Conservation (phyloP, 768 basidiomycete genomes). For the Serendipita indica region DNA sequence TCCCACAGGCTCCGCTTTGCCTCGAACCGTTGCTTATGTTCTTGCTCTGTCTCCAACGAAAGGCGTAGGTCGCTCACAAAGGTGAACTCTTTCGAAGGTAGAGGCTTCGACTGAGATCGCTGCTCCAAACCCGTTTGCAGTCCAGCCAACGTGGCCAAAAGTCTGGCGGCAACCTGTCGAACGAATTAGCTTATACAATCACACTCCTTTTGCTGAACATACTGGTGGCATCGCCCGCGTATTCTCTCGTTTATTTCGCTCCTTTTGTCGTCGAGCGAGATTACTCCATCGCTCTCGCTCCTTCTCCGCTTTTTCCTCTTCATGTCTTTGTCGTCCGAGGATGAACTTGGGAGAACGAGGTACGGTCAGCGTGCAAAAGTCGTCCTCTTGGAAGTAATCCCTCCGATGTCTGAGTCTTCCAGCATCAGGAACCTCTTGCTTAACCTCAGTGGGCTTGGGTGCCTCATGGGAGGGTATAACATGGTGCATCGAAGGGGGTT, state of each 20-base stretch:
- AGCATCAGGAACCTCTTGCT: too few species aligned
- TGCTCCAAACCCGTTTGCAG: background rate
- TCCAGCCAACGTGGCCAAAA: constrained; percentile 1
- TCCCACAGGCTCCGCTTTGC: background rate
- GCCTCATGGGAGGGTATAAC: too few species aligned
- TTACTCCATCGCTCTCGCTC: background rate
- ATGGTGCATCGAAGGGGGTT: too few species aligned
- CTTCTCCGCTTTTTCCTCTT: background rate
- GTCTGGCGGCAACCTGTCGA: background rate
- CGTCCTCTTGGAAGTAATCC: too few species aligned
- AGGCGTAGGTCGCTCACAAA: background rate
- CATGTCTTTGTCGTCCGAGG: background rate
- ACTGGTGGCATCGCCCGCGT: background rate
- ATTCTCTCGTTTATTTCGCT: background rate
- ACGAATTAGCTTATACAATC: background rate
- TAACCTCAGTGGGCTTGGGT: too few species aligned
- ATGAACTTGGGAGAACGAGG: background rate
- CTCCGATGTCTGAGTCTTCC: too few species aligned
- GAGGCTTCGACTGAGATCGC: background rate
- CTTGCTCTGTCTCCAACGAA: background rate
- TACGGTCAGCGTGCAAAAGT: background rate
- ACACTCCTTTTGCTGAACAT: background rate
- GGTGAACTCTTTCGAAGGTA: background rate
- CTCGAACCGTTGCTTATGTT: background rate
- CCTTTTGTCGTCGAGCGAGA: background rate